phyloP scores from a whole-genome alignment of 2,329 filamentous ascomycete genomes.

The Aspergillus novoparasiticus region DNA sequence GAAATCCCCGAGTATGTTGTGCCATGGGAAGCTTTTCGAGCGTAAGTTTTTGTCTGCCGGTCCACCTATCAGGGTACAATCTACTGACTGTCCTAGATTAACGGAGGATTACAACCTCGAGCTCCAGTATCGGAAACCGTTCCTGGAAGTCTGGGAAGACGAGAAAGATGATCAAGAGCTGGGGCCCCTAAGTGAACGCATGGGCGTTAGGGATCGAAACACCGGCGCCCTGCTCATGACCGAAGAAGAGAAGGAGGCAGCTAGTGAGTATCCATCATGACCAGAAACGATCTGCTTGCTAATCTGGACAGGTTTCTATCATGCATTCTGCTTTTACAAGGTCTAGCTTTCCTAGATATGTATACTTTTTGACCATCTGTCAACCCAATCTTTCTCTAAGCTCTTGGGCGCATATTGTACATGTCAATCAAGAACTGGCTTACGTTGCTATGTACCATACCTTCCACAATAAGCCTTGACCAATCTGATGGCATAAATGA shows the following conservation, averaged over 20 bases:
- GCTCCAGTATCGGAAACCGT: constrained; percentile 88
- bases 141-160: constrained; percentile 86
- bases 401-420: not conserved
- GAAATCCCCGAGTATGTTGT: constrained; percentile 97
- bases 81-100: constrained; percentile 48
- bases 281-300: constrained; percentile 8
- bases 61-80: not conserved
- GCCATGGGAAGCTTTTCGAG: constrained; percentile 96
- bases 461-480: not conserved
- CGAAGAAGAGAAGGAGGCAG: constrained; percentile 89
- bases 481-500: not conserved
- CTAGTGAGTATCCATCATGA: constrained; percentile 50
- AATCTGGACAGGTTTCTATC: constrained; percentile 66
- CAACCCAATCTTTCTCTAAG: not conserved
- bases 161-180: constrained; percentile 84
- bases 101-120: constrained; percentile 97
- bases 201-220: constrained; percentile 80
- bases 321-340: constrained; percentile 97
- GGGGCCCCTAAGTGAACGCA: constrained; percentile 86
- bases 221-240: constrained; percentile 70
- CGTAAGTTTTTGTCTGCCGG: constrained; percentile 41
- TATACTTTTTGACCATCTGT: not conserved
- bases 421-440: not conserved
- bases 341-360: constrained; percentile 52
- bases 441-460: not conserved